Conservation (phyloP, 805 yeast species). For the Hanseniaspora jakobsenii region DNA sequence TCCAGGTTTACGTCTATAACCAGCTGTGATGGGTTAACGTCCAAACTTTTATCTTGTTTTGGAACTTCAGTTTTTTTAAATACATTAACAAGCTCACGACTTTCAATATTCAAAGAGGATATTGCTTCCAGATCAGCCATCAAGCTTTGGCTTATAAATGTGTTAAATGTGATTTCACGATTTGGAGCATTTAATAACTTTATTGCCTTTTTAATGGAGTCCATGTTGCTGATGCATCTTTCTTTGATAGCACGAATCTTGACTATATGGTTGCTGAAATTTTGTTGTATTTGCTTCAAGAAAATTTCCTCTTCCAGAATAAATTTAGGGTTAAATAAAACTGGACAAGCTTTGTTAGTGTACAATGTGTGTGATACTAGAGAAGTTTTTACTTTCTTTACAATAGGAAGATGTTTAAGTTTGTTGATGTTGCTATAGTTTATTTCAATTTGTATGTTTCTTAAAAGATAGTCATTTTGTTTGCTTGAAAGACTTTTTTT, state of each 20-base stretch:
- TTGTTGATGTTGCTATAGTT: too few species aligned
- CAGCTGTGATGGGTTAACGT: conserved; percentile 26
- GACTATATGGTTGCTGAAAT: neutral
- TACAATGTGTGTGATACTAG: neutral
- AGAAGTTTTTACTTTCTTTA: neutral
- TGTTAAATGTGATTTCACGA: neutral
- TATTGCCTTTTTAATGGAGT: too few species aligned
- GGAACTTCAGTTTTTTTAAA: conserved; percentile 18
- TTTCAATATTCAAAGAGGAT: neutral
- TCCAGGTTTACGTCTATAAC: conserved; percentile 33
- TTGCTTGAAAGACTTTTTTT: neutral
- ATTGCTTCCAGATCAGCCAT: neutral
- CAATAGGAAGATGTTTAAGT: too few species aligned
- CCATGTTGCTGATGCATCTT: too few species aligned
- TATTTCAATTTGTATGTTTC: neutral
- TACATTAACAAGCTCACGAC: conserved; percentile 17
- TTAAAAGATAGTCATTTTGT: neutral
- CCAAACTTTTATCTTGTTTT: conserved; percentile 23
- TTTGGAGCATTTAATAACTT: neutral
- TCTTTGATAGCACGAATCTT: neutral
- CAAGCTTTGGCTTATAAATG: neutral
- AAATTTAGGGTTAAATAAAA: neutral
- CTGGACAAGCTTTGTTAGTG: neutral
- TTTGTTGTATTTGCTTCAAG: neutral
- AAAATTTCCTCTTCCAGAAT: neutral